Percentiles rank a stretch among this genome's conserved stretches.
Conservation (phyloP, 306 rosid species). For the Cicer arietinum region DNA sequence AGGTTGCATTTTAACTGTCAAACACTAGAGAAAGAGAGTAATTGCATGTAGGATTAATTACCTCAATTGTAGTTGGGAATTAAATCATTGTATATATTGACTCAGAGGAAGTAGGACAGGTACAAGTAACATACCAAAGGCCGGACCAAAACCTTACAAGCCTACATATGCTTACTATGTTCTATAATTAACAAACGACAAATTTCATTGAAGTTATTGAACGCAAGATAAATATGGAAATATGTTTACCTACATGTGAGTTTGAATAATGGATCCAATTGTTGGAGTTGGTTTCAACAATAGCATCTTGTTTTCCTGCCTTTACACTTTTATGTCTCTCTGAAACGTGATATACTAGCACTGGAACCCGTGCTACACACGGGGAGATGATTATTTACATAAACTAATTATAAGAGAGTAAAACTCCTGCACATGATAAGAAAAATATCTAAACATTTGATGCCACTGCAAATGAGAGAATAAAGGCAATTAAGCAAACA, state of each 20-base stretch:
- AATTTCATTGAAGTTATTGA: slow-evolving; percentile 7
- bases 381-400: no score
- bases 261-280: slow-evolving; percentile 33
- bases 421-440: no score
- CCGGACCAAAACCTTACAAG: slow-evolving; percentile 6
- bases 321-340: slow-evolving; percentile 29
- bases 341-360: slow-evolving; percentile 15
- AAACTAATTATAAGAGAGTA: no score
- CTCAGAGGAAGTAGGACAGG: slow-evolving; percentile 22
- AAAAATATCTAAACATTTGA: no score
- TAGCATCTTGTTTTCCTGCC: slow-evolving; percentile 6
- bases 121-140: slow-evolving; percentile 15
- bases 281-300: not conserved
- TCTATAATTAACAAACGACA: not conserved
- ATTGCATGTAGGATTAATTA: slow-evolving; percentile 31
- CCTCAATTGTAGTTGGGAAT: slow-evolving; percentile 32
- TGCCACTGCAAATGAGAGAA: no score
- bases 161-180: slow-evolving; percentile 15
- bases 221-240: slow-evolving; percentile 20
- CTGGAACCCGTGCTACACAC: no score
- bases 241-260: slow-evolving; percentile 23
- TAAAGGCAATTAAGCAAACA: no score
- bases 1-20: slow-evolving; percentile 32
- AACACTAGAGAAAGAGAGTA: slow-evolving; percentile 30
- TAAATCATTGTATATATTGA: not conserved